Evolutionary conservation across 2,329 filamentous ascomycete species (phyloP).

Genomic region (Nothomitra cinnamomea): DNA sequence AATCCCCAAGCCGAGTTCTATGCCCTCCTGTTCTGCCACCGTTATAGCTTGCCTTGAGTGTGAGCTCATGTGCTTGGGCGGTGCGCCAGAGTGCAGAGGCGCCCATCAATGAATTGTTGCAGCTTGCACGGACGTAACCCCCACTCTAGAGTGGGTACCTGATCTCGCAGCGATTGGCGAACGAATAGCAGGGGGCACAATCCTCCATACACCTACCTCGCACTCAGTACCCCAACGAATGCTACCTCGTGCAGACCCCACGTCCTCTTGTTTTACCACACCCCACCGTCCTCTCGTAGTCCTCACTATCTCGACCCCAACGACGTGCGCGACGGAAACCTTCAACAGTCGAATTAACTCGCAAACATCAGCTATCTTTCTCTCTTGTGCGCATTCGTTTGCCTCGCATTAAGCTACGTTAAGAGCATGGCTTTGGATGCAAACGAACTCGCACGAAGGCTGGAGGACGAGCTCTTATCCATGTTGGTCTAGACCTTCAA

Average conservation of each 20-base stretch:
- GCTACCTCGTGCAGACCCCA: neutral
- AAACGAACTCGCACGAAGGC: neutral
- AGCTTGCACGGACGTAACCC: neutral
- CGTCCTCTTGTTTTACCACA: neutral
- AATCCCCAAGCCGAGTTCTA: neutral
- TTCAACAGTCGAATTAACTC: too few species aligned
- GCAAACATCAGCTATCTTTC: too few species aligned
- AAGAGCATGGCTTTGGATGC: neutral
- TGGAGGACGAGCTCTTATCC: neutral
- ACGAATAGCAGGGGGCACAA: neutral
- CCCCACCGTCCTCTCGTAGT: neutral
- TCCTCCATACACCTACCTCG: too few species aligned
- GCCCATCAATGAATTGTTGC: too few species aligned
- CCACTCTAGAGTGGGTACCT: neutral
- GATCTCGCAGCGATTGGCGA: neutral
- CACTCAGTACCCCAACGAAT: neutral
- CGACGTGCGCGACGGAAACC: too few species aligned
- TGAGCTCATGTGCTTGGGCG: too few species aligned
- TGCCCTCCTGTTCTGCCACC: neutral
- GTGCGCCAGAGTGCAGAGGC: too few species aligned
- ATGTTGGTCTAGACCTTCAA: neutral
- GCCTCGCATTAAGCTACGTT: neutral
- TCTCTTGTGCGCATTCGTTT: neutral
- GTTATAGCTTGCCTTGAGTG: neutral
- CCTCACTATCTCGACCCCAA: neutral